Base-by-base conservation (phyloP, 805 yeast genomes). In the Zygosaccharomyces siamensis region DNA sequence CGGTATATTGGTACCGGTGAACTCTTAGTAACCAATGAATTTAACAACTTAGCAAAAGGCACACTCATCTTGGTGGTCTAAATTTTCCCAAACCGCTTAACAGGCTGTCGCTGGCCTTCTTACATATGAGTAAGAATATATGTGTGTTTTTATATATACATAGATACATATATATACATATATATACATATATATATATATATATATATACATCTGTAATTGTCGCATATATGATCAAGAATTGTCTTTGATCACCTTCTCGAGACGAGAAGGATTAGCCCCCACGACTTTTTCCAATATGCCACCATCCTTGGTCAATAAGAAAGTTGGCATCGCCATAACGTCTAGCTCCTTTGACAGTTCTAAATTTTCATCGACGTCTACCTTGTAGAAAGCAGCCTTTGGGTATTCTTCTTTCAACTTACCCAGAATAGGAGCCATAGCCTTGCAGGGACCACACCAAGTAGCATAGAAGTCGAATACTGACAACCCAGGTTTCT, bases 381-480 rank as follows among this genome's bases (percentile, higher is more conserved):
- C 89, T 30, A 84, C 81, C 60, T 85, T 81, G 56, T 77, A 79
- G 58, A 85, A 86, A 46, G 74, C 74, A 1, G 81, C 86, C 2
- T 55, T 55, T 7, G 67, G 63, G 48, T 74, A 70, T 35, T 72
- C 67, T 7, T 60, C 50, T 24, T 69, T 59, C 44, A 69, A 64
- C 47, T 72, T 69, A 18, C 75, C 74, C 39, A 81, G 63, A 18
- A 78, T 63, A 12, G 89, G 89, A 2, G 83, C 73, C 58, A 83
- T 75, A n/a, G 84, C 84, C 57, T 79, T 81, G 59, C 89, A 83
- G n/a, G 89, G 89, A 6, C 84, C 87, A 66, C 89, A 83, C 89
- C 89, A 83, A 8, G 80, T 76, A 28, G 89, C 88, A 64, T 75
- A 80, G 63, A 83, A 83, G 62, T 83, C 88, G 43, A 82, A 76